Evolutionary conservation across 2,329 filamentous ascomycete species (phyloP), one percentile per base, ranked within the genome.

Genomic region (Biscogniauxia sp.): DNA sequence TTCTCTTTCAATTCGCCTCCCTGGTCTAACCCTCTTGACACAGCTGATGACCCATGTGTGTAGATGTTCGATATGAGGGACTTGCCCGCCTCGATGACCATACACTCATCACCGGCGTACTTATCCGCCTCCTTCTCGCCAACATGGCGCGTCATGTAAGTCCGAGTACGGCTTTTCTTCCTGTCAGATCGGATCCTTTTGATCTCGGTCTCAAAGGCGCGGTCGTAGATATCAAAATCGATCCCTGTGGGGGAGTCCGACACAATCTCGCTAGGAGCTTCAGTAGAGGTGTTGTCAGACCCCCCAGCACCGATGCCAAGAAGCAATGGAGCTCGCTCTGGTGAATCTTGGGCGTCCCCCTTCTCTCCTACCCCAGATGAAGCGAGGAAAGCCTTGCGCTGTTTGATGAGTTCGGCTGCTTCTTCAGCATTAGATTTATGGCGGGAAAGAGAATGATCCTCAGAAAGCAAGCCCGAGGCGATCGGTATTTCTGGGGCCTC

Each of bases 211-310:
- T 91, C 87, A 73, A 96, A 97, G 0, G 94, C 94, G 0, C 84
- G 86, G 73, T 96, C 92, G 74, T 97, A 97, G 60, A 98, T 89
- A 71, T 95, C 88, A 68, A 92, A 92, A 62, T 96, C 92, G 5
- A 91, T 90, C 1, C 88, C 89, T 0, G 89, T 89, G 2, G 94
- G 94, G 1, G 91, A 96, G 75, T 97, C 93, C 28, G 91, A 91
- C 50, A 97, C 88, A 4, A 89, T 73, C 50, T 70, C 73, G 53
- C 73, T 58, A n/a, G 64, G 51, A 13, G 63, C 20, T 19, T 66
- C 68, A 5, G 66, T 57, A 4, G 56, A 50, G 66, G 80, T 80
- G 19, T 79, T 79, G 62, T 84, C 79, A 25, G 75, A 72, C 2
- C 82, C 80, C 52, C 88, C 88, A 0, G 87, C 85, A 17, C 92